Conservation (phyloP, 768 basidiomycete genomes). For the Pilatotrama ljubarskyi region DNA sequence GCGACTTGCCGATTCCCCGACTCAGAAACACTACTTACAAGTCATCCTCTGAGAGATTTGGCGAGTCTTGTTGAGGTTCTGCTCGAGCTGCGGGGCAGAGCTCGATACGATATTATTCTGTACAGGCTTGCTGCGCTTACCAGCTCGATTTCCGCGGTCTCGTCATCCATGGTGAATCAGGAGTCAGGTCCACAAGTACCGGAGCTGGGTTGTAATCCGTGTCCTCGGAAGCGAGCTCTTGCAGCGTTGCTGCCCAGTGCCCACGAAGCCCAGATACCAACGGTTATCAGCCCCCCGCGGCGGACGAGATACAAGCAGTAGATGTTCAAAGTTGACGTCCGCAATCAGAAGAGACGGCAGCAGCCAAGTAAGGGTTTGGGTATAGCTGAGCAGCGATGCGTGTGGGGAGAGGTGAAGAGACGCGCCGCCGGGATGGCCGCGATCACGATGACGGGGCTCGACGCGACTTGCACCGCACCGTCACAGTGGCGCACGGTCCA, state of each 20-base stretch:
- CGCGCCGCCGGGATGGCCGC: neutral
- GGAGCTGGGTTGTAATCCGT: neutral
- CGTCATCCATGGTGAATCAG: constrained; percentile 48
- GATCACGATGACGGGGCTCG: neutral
- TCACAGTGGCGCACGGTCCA: neutral
- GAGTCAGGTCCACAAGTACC: neutral
- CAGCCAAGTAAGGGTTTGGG: too few relatives aligned
- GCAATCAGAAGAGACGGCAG: too few relatives aligned
- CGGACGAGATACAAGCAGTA: too few relatives aligned
- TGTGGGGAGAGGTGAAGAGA: neutral
- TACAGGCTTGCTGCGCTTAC: constrained; percentile 33
- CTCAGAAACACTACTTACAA: constrained; percentile 45
- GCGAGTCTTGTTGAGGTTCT: constrained; percentile 82
- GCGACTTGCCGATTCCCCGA: neutral
- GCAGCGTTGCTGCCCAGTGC: too few relatives aligned
- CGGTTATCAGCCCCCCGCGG: too few relatives aligned
- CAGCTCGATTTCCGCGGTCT: constrained; percentile 76
- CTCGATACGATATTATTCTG: neutral
- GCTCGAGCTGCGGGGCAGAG: constrained; percentile 56
- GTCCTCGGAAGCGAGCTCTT: too few relatives aligned
- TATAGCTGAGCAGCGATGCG: neutral
- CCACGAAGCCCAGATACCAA: too few relatives aligned
- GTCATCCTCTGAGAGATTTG: constrained; percentile 88
- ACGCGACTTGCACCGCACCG: neutral
- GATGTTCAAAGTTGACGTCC: too few relatives aligned